Evolutionary conservation across 225 moss, liverwort and hornwort species (phyloP), one percentile per base, ranked within the genome.

Genomic region (Antitrichia curtipendula): DNA sequence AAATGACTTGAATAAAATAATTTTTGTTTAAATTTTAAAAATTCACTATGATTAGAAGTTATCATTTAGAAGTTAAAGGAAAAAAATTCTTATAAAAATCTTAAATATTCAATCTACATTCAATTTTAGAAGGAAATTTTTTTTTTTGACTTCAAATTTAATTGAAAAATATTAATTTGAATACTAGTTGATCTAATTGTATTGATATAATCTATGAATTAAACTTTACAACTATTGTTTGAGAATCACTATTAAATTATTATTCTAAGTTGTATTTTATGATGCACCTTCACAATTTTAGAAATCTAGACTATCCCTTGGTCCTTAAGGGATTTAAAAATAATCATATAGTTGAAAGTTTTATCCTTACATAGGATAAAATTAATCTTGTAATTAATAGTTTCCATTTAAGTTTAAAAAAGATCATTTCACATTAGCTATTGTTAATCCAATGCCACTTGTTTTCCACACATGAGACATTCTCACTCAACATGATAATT

Each of bases 131-230:
- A 75, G 6, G 7, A 49, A 18, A 10, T 73, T 47, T 11, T 0
- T 1, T 19, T 1, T 31, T 49, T 49, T 20, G 2, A 4, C 1
- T 32, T 49, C 1, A 50, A 19, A 20, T 32, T 49, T 7, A 7
- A 12, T 29, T 47, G 7, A 47, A 20, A 13, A 50, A 32, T 75
- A 32, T 32, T 34, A 4, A 0, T 50, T 75, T 75, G 5, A 50
- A 1, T 12, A 10, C 2, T 12, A 7, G 7, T 12, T 20, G 32
- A 32, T 74, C 4, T 32, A 12, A 74, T 0, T 1, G 0, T 32
- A 20, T 49, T 2, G 2, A 49, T 49, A 19, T 32, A 1, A 49
- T 32, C 7, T 49, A 12, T 21, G 1, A 34, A 75, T 34, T 20
- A 50, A 75, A 34, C 20, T 21, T 32, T 50, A 49, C 13, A 50